A percentile compares a stretch with the other conserved stretches of the same genome.
Conservation (phyloP, 1,284 basidiomycete species). For the Trichosporon ovoides region DNA sequence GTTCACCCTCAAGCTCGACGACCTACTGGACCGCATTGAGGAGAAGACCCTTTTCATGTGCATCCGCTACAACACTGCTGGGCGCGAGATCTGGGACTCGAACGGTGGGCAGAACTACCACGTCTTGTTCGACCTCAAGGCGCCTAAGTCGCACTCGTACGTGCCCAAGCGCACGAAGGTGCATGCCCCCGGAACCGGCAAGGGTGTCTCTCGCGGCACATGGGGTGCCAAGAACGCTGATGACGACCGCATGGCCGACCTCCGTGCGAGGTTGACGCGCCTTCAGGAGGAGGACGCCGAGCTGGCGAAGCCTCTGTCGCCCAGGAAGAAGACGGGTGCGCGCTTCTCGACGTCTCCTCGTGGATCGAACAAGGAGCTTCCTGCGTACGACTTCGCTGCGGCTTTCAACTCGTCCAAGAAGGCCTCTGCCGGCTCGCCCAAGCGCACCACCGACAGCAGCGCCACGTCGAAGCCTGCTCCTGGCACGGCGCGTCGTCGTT, state of each 20-base stretch:
- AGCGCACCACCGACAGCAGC: constrained; percentile 17
- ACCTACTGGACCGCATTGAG: constrained; percentile 60
- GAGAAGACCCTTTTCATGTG: constrained; percentile 81
- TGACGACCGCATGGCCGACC: constrained; percentile 46
- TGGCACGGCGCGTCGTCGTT: constrained; percentile 8
- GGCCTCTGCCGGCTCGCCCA: too few relatives aligned
- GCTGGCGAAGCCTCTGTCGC: constrained; percentile 15
- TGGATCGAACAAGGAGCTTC: constrained; percentile 9
- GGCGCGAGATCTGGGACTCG: constrained; percentile 82
- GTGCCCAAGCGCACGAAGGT: constrained; percentile 18
- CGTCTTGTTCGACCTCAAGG: constrained; percentile 50
- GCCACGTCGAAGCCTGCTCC: background rate
- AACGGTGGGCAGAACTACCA: constrained; percentile 76
- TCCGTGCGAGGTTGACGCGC: constrained; percentile 51
- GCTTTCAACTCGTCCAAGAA: constrained; percentile 48
- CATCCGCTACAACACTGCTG: constrained; percentile 67
- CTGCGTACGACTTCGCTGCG: constrained; percentile 54
- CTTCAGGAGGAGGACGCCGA: constrained; percentile 48
- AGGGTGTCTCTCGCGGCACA: constrained; percentile 30
- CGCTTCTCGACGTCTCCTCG: constrained; percentile 10
- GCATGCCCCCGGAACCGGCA: constrained; percentile 38
- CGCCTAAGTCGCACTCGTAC: constrained; percentile 16
- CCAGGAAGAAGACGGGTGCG: constrained; percentile 10
- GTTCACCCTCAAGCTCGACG: constrained; percentile 54
- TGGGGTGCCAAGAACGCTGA: constrained; percentile 48